Conservation (phyloP, 257 asterid species). For the Buddleja alternifolia region DNA sequence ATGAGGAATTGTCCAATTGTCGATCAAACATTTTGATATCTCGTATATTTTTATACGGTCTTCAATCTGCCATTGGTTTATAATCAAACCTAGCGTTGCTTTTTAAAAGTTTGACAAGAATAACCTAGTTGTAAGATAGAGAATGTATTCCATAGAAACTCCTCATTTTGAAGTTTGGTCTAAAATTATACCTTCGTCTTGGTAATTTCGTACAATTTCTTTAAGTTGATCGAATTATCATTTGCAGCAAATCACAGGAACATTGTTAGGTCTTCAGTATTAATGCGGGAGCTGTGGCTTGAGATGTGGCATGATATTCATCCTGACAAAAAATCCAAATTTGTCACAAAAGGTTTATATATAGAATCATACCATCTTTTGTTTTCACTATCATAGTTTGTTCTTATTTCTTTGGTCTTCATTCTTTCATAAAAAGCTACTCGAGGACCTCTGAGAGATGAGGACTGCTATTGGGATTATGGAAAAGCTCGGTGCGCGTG, state of each 20-base stretch:
- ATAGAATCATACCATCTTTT: conserved; percentile 10
- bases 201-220: background rate
- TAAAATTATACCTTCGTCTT: background rate
- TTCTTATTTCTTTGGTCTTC: conserved; percentile 7
- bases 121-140: too few species aligned
- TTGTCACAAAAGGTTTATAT: conserved; percentile 82
- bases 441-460: conserved; percentile 97
- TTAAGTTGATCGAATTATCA: conserved; percentile 29
- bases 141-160: background rate
- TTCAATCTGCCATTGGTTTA: background rate
- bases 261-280: conserved; percentile 81
- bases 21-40: background rate
- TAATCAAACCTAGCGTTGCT: background rate
- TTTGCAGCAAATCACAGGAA: conserved; percentile 92
- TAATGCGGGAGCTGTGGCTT: conserved; percentile 99
- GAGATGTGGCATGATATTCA: conserved; percentile 99
- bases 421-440: conserved; percentile 48
- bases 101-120: conserved; percentile 17
- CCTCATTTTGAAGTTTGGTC: background rate
- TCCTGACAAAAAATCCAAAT: conserved; percentile 75
- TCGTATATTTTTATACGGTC: background rate
- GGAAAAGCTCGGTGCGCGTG: conserved; percentile 99
- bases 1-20: conserved; percentile 1
- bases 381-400: conserved; percentile 12
- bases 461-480: conserved; percentile 98